Evolutionary conservation across 108 stramenopile genomes (phyloP), one percentile per base, ranked within the genome.

Genomic region (Phaeodactylum tricornutum): DNA sequence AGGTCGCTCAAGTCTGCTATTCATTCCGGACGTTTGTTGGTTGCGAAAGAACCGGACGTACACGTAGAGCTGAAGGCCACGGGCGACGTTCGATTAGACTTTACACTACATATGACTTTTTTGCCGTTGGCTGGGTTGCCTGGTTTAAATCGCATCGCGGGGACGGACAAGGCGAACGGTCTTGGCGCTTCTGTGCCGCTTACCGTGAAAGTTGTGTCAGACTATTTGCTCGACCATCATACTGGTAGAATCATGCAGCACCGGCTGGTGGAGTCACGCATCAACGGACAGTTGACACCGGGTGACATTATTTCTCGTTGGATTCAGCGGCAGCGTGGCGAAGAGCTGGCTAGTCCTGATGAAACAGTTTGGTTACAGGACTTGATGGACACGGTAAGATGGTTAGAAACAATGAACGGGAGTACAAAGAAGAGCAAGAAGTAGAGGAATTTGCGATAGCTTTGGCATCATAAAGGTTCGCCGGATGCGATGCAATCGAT

Each of bases 261-360:
- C 34, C 37, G 49, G 17, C 44, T 87, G 39, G 38, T 81, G 6
- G 85, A 87, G 57, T 74, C 85, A 21, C 57, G 73, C 16, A 38
- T 87, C 50, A 87, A 87, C 57, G 80, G 74, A 21, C 75, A 78
- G 36, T 47, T 81, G 46, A 79, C 80, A 20, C 78, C 80, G 12
- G 85, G 77, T 0, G 78, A 81, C 57, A 64, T 76, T 16, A 53
- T 86, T 9, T 65, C 74, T 27, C 41, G 66, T 32, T 75, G 71
- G 64, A 69, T 77, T 0, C 40, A 47, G n/a, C n/a, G n/a, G n/a
- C n/a, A n/a, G n/a, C n/a, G n/a, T n/a, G n/a, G n/a, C n/a, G n/a
- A n/a, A n/a, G n/a, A n/a, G n/a, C n/a, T n/a, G n/a, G n/a, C n/a
- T n/a, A n/a, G n/a, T n/a, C n/a, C n/a, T n/a, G n/a, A n/a, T n/a